Evolutionary conservation across 176 grass and related monocot species (phyloP).

Genomic region (Phyllostachys edulis): DNA sequence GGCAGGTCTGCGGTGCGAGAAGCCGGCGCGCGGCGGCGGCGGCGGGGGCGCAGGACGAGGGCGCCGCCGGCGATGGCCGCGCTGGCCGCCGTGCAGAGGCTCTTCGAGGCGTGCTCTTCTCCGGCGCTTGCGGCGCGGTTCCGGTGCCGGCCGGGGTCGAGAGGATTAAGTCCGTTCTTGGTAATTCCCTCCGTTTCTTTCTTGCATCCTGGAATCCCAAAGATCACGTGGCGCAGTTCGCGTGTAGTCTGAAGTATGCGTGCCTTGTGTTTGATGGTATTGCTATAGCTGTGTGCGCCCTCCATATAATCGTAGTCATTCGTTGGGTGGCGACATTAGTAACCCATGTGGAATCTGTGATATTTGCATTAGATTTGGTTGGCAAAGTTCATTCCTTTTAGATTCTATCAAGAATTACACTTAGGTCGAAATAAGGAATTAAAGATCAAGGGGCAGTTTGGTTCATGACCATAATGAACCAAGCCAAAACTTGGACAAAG

Average conservation of each 20-base stretch:
- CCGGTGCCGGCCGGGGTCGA: slow-evolving; percentile 7
- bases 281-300: background rate
- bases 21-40: slow-evolving; percentile 17
- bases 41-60: too few species aligned
- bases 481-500: too few species aligned
- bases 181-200: background rate
- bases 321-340: background rate
- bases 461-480: too few species aligned
- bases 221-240: background rate
- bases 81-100: slow-evolving; percentile 19
- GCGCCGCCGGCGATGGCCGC: background rate
- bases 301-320: background rate
- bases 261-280: background rate
- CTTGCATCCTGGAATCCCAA: background rate
- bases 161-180: slow-evolving; percentile 37
- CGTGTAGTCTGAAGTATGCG: background rate
- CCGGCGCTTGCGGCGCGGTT: background rate
- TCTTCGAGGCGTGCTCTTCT: slow-evolving; percentile 39
- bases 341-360: background rate
- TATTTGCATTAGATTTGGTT: background rate
- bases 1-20: background rate
- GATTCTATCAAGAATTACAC: background rate
- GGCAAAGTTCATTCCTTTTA: background rate
- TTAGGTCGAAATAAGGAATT: background rate
- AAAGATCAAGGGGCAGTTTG: too few species aligned